Base-by-base conservation (phyloP, 2,329 filamentous ascomycete genomes). In the Mycosphaerella sp. region DNA sequence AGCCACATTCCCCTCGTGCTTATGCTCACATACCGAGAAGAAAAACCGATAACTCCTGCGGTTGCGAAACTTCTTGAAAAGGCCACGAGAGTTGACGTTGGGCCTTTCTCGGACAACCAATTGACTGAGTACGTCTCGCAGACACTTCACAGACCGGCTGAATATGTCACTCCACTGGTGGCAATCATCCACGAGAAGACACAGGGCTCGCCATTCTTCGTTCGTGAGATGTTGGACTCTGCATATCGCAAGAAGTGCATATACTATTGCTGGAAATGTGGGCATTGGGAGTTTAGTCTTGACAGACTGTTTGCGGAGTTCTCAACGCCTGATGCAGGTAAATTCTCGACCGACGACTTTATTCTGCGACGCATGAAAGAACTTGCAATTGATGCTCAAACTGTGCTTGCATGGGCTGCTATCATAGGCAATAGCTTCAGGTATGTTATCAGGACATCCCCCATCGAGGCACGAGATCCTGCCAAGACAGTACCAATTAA, bases 151-250 rank as follows among this genome's bases (percentile, higher is more conserved):
- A 80, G 88, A 53, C 72, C 78, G 6, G 48, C 55, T 54, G 83
- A 88, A 34, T 86, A 89, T 45, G 42, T 45, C 1, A 74, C 87
- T 1, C 85, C 90, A 0, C 76, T 97, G 14, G 87, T 88, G 2
- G 81, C 90, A 6, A 87, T 95, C 8, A 83, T 96, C 5, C 87
- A 95, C 68, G 90, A 92, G 64, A 95, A 93, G 72, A 92, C 88
- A 7, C 81, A 81, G 26, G 87, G 93, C 89, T 95, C 95, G 58
- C 86, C 90, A 0, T 96, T 96, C 65, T 93, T 93, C 65, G 87
- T 95, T 69, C 80, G 89, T 53, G 89, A 95, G 71, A 95, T 96
- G 80, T 79, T 96, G 3, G 89, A 88, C 64, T 86, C 86, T 4
- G 95, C 89, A 67, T 85, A 95, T 68, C 83, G 88, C 36, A 93